Conservation (phyloP, 139 green algal species). For the Bryopsis sp. region DNA sequence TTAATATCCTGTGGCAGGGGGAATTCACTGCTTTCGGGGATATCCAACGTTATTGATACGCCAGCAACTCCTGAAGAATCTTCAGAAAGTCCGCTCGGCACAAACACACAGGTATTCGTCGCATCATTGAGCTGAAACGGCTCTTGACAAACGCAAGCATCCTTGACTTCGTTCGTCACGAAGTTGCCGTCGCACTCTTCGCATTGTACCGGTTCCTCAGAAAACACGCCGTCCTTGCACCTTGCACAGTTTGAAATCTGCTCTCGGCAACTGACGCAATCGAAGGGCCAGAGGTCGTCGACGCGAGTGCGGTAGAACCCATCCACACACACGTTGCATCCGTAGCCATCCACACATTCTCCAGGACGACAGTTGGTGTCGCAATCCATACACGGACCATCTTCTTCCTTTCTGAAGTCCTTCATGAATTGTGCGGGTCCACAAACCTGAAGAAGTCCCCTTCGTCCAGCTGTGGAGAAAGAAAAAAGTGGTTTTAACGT, state of each 20-base stretch:
- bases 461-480: no score
- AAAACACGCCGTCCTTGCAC: neutral
- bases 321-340: neutral
- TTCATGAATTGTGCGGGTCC: no score
- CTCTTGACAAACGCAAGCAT: neutral
- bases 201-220: neutral
- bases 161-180: no score
- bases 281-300: neutral
- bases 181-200: neutral
- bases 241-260: neutral
- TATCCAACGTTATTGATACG: neutral
- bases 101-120: neutral
- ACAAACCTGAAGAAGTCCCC: no score
- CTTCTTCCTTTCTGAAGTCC: neutral
- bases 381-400: neutral
- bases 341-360: neutral
- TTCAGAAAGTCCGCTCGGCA: neutral
- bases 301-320: neutral
- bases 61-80: neutral
- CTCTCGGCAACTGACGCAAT: neutral
- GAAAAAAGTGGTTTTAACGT: no score
- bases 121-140: neutral
- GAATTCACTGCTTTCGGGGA: neutral
- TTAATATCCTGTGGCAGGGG: neutral
- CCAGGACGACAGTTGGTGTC: neutral